Evolutionary conservation across 2,329 filamentous ascomycete species (phyloP).

Genomic region (Xylaria multiplex): DNA sequence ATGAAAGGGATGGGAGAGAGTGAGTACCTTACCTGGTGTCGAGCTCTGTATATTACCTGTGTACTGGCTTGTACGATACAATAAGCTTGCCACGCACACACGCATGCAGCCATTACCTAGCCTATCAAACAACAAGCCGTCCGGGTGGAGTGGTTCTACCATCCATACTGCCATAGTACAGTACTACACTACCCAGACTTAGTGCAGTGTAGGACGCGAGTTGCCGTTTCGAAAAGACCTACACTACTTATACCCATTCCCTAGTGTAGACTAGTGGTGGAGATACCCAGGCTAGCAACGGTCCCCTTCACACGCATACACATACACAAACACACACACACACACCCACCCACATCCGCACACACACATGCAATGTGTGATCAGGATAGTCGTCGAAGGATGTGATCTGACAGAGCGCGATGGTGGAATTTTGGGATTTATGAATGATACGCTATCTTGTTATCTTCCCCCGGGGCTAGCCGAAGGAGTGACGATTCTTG

Average conservation of each 20-base stretch:
- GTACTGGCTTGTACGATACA: neutral
- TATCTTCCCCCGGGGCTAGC: conserved; percentile 23
- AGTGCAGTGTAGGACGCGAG: conserved; percentile 12
- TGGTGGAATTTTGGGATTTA: neutral
- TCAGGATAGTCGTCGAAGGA: neutral
- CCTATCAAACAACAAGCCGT: conserved; percentile 10
- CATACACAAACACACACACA: neutral
- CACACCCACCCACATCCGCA: neutral
- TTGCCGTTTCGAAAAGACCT: conserved; percentile 23
- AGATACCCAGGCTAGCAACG: neutral
- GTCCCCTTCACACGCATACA: conserved; percentile 1
- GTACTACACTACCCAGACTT: conserved; percentile 1
- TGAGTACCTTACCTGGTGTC: neutral
- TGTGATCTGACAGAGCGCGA: neutral
- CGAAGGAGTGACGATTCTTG: conserved; percentile 2
- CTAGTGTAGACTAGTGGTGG: conserved; percentile 3
- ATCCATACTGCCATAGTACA: conserved; percentile 1
- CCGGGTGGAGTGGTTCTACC: conserved; percentile 12
- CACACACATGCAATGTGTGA: neutral
- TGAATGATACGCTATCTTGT: conserved; percentile 13
- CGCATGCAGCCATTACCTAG: conserved; percentile 1
- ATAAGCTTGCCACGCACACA: conserved; percentile 11
- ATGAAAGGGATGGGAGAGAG: neutral
- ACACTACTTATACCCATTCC: neutral
- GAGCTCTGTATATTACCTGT: conserved; percentile 1